Conservation (phyloP, 2,329 filamentous ascomycete species). For the Diaporthe destruens region DNA sequence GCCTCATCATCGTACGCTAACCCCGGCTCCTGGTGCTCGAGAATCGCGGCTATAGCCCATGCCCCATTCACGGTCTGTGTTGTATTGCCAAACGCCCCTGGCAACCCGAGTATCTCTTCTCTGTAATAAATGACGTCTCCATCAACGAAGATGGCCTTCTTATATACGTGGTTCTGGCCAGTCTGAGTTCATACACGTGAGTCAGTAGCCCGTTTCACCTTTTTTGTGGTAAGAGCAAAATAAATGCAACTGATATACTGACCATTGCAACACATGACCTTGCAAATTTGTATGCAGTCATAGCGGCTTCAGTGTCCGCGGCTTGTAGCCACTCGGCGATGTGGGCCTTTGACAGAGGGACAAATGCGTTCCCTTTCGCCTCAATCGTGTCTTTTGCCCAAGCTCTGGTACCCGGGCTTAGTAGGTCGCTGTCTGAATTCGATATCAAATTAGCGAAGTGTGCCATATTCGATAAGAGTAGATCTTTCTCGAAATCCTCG, state of each 20-base stretch:
- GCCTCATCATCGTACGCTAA: background rate
- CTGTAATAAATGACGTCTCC: background rate
- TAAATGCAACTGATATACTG: background rate
- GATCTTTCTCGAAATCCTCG: background rate
- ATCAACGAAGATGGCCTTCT: background rate
- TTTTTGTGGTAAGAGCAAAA: background rate
- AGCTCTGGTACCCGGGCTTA: background rate
- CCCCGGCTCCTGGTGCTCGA: background rate
- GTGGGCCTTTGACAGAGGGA: constrained; percentile 5
- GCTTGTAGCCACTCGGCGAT: background rate
- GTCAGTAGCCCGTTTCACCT: background rate
- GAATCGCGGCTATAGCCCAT: constrained; percentile 9
- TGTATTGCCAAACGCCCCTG: background rate
- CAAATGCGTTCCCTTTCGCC: background rate
- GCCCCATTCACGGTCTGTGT: background rate
- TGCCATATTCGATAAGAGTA: background rate
- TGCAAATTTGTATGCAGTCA: background rate
- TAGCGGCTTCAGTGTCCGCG: background rate
- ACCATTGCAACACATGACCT: background rate
- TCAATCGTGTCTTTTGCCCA: background rate
- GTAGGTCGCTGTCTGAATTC: background rate
- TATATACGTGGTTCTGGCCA: background rate
- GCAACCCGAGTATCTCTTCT: background rate
- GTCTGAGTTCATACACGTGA: background rate
- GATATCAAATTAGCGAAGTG: background rate